These are phyloP conservation scores for Houttuynia cordata DNA, from an alignment of 164 flowering plant species.

Conservation along the genomic window DNA sequence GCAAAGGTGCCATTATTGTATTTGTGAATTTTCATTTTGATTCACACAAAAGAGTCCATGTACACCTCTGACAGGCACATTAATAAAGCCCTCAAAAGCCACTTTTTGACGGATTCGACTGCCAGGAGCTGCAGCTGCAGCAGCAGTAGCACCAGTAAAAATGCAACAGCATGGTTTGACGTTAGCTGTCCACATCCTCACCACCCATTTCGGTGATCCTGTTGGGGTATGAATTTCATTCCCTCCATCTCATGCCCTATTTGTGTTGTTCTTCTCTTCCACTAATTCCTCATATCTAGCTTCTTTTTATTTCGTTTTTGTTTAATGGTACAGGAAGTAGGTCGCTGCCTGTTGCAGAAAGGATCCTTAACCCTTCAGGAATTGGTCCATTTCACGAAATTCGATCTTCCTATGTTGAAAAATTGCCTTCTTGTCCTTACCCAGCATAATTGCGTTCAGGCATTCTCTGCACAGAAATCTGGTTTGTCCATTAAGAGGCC, in stretches of 20 bases:
- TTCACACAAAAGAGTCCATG: no score
- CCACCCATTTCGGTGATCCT: conserved; percentile 54
- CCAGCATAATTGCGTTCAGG: conserved; percentile 92
- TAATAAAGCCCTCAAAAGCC: no score
- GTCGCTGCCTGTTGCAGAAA: conserved; percentile 59
- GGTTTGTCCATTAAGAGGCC: conserved; percentile 24
- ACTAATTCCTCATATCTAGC: background rate
- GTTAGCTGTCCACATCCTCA: conserved; percentile 57
- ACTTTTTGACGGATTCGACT: no score
- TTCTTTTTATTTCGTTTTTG: background rate
- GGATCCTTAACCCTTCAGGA: conserved; percentile 42
- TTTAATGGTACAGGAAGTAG: conserved; percentile 55
- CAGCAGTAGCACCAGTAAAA: background rate
- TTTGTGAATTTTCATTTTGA: no score
- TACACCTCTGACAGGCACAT: no score
- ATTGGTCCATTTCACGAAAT: conserved; percentile 34
- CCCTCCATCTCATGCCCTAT: background rate
- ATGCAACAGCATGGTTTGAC: conserved; percentile 54
- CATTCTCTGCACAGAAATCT: conserved; percentile 32
- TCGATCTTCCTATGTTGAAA: conserved; percentile 31
- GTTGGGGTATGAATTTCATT: conserved; percentile 37
- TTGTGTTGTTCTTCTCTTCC: background rate
- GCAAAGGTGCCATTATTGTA: no score
- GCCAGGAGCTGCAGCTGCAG: no score
- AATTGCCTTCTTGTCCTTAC: conserved; percentile 65